Conservation (phyloP, 2,329 filamentous ascomycete genomes). For the Ascochyta viciae-villosae region DNA sequence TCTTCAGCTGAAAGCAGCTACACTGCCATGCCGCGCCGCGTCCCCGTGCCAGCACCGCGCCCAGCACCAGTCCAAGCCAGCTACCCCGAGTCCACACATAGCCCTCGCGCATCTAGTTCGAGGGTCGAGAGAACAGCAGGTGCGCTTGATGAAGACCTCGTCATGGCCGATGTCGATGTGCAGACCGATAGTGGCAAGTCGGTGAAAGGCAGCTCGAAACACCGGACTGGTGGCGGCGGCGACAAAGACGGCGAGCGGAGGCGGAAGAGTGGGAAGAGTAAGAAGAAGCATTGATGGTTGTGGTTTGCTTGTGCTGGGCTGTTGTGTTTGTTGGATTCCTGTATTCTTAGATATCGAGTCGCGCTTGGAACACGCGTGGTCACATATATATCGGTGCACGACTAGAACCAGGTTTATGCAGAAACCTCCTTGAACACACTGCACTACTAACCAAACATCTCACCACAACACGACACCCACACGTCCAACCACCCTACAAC, state of each 20-base stretch:
- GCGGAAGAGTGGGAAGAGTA: constrained; percentile 33
- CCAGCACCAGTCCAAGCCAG: constrained; percentile 21
- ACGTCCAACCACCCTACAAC: constrained; percentile 53
- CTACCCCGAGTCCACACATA: constrained; percentile 32
- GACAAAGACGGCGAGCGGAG: constrained; percentile 36
- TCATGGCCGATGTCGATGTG: constrained; percentile 25
- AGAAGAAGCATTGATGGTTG: not conserved
- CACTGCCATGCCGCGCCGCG: constrained; percentile 43
- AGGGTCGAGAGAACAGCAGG: constrained; percentile 19
- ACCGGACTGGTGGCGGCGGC: constrained; percentile 22
- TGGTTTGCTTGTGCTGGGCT: not conserved
- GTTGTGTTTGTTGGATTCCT: not conserved
- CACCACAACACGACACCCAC: not conserved
- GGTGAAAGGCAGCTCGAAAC: constrained; percentile 23
- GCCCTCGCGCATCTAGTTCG: constrained; percentile 17
- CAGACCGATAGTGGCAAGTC: constrained; percentile 28
- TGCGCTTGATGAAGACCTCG: constrained; percentile 13
- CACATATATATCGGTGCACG: too few species aligned
- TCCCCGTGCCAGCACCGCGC: constrained; percentile 42
- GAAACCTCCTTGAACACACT: too few species aligned
- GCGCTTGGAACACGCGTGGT: too few species aligned
- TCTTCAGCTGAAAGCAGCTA: constrained; percentile 36
- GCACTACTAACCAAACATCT: not conserved
- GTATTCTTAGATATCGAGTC: not conserved
- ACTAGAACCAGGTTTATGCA: too few species aligned